Conservation (phyloP, 306 rosid genomes). For the Inga oerstediana region DNA sequence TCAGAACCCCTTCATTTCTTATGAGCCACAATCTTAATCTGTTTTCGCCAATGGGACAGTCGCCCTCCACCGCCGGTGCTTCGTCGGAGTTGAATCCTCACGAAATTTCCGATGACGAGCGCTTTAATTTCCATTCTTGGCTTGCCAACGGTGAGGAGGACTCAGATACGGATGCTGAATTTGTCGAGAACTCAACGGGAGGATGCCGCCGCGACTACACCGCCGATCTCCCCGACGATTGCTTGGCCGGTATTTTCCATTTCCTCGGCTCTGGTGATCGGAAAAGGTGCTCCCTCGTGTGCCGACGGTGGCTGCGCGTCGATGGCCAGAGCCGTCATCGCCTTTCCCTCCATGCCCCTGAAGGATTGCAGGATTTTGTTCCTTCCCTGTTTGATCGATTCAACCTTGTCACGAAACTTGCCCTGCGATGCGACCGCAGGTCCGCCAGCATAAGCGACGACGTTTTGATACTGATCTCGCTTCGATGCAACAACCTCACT, state of each 20-base stretch:
- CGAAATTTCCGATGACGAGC: conserved; percentile 19
- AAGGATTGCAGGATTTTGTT: conserved; percentile 47
- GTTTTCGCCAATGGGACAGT: conserved; percentile 63
- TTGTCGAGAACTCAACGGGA: not conserved
- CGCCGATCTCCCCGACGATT: conserved; percentile 68
- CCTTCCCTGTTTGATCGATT: conserved; percentile 65
- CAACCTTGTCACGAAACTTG: conserved; percentile 71
- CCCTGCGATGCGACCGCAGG: conserved; percentile 75
- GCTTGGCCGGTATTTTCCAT: conserved; percentile 58
- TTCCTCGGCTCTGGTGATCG: conserved; percentile 61
- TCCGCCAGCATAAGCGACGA: conserved; percentile 66
- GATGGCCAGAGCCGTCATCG: conserved; percentile 72
- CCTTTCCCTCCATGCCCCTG: conserved; percentile 56
- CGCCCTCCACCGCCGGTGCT: conserved; percentile 47
- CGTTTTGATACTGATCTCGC: conserved; percentile 57
- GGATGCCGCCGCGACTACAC: conserved; percentile 40
- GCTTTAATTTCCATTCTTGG: conserved; percentile 30
- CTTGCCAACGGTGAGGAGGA: not conserved
- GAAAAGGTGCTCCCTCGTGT: conserved; percentile 65
- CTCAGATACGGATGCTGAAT: conserved; percentile 16
- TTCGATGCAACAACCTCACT: conserved; percentile 60
- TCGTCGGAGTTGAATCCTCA: conserved; percentile 23
- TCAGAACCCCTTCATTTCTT: not conserved
- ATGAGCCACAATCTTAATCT: not conserved
- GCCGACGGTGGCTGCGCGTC: conserved; percentile 62